phyloP scores from a whole-genome alignment of 441 rosid genomes.

The Flueggea neowawraea region DNA sequence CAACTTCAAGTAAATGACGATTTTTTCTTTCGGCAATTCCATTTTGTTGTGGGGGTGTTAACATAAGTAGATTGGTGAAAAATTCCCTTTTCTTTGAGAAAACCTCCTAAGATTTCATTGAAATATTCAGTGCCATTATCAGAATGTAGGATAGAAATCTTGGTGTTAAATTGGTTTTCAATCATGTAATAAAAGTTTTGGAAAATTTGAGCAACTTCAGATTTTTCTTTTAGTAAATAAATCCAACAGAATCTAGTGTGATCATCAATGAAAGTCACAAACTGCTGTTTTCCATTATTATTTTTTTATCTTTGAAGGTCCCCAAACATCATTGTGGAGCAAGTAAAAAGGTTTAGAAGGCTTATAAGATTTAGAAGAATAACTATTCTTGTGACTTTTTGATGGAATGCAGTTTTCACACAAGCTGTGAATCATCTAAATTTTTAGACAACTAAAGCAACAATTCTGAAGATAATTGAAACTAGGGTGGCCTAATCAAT shows the following conservation, averaged over 20 bases:
- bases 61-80: neutral
- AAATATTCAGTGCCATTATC: slow-evolving; percentile 1
- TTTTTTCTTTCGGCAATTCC: neutral
- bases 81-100: neutral
- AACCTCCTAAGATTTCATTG: neutral
- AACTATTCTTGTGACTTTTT: neutral
- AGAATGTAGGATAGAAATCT: neutral
- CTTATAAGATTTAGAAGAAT: neutral
- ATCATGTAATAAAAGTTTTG: neutral
- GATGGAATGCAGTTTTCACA: too few relatives aligned
- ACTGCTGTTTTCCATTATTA: neutral
- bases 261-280: neutral
- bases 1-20: neutral
- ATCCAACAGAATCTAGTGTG: neutral
- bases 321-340: neutral
- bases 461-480: too few relatives aligned
- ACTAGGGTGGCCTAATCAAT: too few relatives aligned
- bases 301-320: neutral
- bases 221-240: neutral
- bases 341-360: neutral
- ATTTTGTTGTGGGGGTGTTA: slow-evolving; percentile 1
- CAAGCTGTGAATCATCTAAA: too few relatives aligned
- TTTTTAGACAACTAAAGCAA: too few relatives aligned
- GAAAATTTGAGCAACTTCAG: neutral
- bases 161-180: neutral